Evolutionary conservation across 768 basidiomycete species (phyloP).

Genomic region (Cyathus striatus): DNA sequence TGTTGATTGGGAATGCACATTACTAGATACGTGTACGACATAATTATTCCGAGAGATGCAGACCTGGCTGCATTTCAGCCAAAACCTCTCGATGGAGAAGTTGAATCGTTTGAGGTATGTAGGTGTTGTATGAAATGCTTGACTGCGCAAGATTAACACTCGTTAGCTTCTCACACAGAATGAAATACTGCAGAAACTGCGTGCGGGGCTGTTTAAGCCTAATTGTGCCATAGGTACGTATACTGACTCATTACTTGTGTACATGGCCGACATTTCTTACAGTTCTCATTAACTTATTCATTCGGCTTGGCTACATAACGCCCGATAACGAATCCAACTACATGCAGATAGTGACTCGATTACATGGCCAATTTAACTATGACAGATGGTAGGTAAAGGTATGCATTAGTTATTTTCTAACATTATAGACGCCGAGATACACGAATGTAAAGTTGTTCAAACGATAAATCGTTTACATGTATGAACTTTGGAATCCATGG

Average conservation of each 20-base stretch:
- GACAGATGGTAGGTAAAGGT: conserved; percentile 42
- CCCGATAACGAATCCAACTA: conserved; percentile 85
- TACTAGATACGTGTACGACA: conserved; percentile 78
- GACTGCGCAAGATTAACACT: neutral
- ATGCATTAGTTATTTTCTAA: no score
- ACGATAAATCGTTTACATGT: no score
- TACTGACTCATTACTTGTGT: neutral
- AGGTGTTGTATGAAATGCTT: neutral
- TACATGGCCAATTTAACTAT: conserved; percentile 71
- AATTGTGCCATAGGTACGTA: conserved; percentile 82
- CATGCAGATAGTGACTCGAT: conserved; percentile 65
- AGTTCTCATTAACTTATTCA: conserved; percentile 88
- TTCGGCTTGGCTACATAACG: conserved; percentile 81
- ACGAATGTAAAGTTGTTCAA: no score
- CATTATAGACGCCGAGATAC: no score
- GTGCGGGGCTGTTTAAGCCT: conserved; percentile 76
- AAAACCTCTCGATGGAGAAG: conserved; percentile 85
- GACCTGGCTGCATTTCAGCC: conserved; percentile 54
- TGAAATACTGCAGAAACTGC: conserved; percentile 60
- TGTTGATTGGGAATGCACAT: neutral
- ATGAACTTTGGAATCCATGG: no score
- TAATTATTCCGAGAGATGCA: conserved; percentile 53
- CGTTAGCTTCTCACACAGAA: conserved; percentile 61
- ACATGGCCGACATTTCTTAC: neutral
- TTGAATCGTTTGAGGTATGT: conserved; percentile 83